Percentiles rank a stretch among this genome's conserved stretches.
Evolutionary conservation across 257 asterid genomes (phyloP).

Genomic region (Petunia axillaris): DNA sequence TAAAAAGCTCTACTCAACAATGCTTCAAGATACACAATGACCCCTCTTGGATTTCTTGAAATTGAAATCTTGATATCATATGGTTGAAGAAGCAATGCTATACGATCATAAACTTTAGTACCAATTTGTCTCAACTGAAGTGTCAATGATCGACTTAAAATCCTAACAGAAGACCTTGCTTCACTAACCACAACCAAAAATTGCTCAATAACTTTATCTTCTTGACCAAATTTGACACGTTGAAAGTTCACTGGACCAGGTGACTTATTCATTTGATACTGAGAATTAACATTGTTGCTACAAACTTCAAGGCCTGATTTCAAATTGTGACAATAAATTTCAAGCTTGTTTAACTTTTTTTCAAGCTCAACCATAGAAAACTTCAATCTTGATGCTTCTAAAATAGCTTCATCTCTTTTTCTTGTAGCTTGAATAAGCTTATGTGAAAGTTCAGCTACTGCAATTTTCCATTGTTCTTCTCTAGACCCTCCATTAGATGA

Average conservation of each 20-base stretch:
- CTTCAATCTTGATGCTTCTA: conserved; percentile 81
- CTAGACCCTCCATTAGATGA: conserved; percentile 32
- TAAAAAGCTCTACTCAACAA: conserved; percentile 63
- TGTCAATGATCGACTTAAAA: conserved; percentile 58
- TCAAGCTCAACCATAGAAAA: conserved; percentile 88
- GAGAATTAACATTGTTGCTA: conserved; percentile 10
- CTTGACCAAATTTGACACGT: conserved; percentile 52
- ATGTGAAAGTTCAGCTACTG: conserved; percentile 79
- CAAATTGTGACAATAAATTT: conserved; percentile 77
- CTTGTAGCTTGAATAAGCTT: conserved; percentile 75
- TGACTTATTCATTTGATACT: conserved; percentile 24
- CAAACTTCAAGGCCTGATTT: conserved; percentile 77
- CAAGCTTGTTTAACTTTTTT: conserved; percentile 84
- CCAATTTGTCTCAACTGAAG: conserved; percentile 66
- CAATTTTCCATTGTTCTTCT: conserved; percentile 84
- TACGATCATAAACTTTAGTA: conserved; percentile 63
- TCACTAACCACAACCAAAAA: conserved; percentile 76
- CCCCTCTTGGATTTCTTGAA: conserved; percentile 71
- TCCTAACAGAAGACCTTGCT: conserved; percentile 65
- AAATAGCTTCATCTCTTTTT: conserved; percentile 80
- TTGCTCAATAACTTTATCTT: conserved; percentile 61
- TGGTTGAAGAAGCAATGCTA: conserved; percentile 69
- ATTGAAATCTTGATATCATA: conserved; percentile 70
- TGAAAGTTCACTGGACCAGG: conserved; percentile 43
- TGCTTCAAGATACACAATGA: conserved; percentile 76